Evolutionary conservation across 805 yeast species (phyloP), one percentile per base, ranked within the genome.

Genomic region (Henningerozyma blattae): DNA sequence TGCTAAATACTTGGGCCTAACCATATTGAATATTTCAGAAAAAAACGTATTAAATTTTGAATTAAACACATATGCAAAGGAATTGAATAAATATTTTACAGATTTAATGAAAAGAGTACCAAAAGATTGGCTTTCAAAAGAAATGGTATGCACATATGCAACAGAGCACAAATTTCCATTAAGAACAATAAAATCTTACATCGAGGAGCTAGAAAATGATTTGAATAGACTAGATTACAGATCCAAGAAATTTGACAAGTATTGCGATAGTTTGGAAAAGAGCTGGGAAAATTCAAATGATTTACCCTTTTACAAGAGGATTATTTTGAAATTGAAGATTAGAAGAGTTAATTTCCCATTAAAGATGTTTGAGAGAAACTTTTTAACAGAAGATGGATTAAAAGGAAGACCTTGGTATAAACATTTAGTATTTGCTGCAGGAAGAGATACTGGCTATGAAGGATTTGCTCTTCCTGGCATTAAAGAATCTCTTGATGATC

Each of bases 401-500:
- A 59, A 57, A 5, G 60, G 56, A 18, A 59, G 77, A 50, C 51
- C 61, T 8, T 72, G 76, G 76, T 72, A 68, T 52, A 68, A 64
- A 41, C 76, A 71, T 52, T 53, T 65, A 31, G 62, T 70, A 16
- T 72, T 56, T 45, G 71, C 75, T 2, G 57, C 70, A 39, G 76
- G 77, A 3, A 59, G 76, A 44, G 66, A 67, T 44, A 70, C 75
- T 1, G 77, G 77, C 8, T 72, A 71, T 40, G 66, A 64, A 28
- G 75, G 75, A 1, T 74, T 67, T 44, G 61, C 64, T 17, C 50
- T 70, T 18, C 77, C 77, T 6, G 75, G 71, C 1, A 49, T 72
- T 29, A 57, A 58, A 19, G 78, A 72, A 49, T 68, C 74, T 0
- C 45, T 72, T 15, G 77, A 72, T 42, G 76, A 70, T 43, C 32